Evolutionary conservation across 163 green algal species (phyloP).

Genomic region (Picocystis sp.): DNA sequence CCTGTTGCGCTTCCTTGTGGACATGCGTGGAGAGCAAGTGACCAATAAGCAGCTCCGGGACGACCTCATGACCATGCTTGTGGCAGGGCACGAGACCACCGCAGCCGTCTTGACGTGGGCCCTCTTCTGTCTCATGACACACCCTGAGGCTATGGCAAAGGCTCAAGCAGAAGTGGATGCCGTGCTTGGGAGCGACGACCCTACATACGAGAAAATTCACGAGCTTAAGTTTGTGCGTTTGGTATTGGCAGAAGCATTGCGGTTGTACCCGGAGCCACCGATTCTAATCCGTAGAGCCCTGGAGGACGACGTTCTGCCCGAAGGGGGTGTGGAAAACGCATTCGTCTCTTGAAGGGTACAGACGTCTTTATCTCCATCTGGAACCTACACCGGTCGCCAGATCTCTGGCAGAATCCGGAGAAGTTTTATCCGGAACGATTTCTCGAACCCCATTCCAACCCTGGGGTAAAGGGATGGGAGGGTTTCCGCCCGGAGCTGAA

Average conservation of each 20-base stretch:
- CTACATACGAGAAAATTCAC: slow-evolving; percentile 36
- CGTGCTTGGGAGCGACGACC: slow-evolving; percentile 23
- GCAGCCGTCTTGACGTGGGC: slow-evolving; percentile 83
- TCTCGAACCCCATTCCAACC: slow-evolving; percentile 5
- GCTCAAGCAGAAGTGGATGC: slow-evolving; percentile 51
- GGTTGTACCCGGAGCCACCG: slow-evolving; percentile 90
- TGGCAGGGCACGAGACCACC: slow-evolving; percentile 82
- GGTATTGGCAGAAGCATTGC: slow-evolving; percentile 54
- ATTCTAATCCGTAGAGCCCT: slow-evolving; percentile 85
- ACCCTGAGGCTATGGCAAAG: slow-evolving; percentile 42
- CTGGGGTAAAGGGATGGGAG: slow-evolving; percentile 10
- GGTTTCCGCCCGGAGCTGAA: slow-evolving; percentile 44
- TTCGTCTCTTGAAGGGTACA: slow-evolving; percentile 39
- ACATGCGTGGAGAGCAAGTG: slow-evolving; percentile 77
- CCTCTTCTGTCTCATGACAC: slow-evolving; percentile 55
- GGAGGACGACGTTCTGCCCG: slow-evolving; percentile 56
- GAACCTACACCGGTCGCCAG: slow-evolving; percentile 79
- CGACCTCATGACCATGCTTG: slow-evolving; percentile 82
- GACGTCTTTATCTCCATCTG: slow-evolving; percentile 95
- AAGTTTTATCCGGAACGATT: slow-evolving; percentile 75
- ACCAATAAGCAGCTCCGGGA: slow-evolving; percentile 76
- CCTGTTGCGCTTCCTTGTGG: slow-evolving; percentile 90
- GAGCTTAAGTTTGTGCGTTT: slow-evolving; percentile 29
- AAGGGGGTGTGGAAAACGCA: not conserved
- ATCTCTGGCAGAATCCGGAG: slow-evolving; percentile 78